Conservation (phyloP, 768 basidiomycete species). For the Mrakia frigida region DNA sequence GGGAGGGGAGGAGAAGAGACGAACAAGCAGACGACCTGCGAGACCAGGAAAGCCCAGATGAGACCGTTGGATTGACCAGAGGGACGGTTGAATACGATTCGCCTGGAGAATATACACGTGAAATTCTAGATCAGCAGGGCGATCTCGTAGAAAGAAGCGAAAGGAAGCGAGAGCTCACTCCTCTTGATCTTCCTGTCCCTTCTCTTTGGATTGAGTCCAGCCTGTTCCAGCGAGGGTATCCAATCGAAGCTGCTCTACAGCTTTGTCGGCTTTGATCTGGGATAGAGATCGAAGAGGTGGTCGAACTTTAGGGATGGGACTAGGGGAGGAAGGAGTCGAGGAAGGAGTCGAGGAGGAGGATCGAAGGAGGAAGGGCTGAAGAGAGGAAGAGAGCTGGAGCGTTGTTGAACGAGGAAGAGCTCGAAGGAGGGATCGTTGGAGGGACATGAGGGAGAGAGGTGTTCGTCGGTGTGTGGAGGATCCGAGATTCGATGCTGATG, state of each 20-base stretch:
- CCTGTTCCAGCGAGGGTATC: constrained; percentile 1
- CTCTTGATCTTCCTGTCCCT: constrained; percentile 10
- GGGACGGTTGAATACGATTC: background rate
- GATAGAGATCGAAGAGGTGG: background rate
- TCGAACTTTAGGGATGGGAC: background rate
- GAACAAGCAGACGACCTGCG: background rate
- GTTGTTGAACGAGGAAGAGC: background rate
- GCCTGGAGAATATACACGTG: background rate
- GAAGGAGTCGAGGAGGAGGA: background rate
- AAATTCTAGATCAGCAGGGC: background rate
- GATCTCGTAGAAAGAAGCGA: background rate
- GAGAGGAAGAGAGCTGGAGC: background rate
- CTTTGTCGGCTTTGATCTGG: constrained; percentile 14
- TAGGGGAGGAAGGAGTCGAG: background rate
- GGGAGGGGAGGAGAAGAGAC: background rate
- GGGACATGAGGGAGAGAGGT: background rate
- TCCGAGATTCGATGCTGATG: background rate
- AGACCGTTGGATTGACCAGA: background rate
- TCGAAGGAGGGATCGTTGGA: background rate
- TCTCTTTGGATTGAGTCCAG: background rate
- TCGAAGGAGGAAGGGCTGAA: background rate
- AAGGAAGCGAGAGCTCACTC: background rate
- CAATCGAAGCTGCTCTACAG: background rate
- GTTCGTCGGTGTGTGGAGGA: no score
- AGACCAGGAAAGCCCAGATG: constrained; percentile 1